Evolutionary conservation across 306 rosid species (phyloP), one percentile per base, ranked within the genome.

Genomic region (Glycine soja): DNA sequence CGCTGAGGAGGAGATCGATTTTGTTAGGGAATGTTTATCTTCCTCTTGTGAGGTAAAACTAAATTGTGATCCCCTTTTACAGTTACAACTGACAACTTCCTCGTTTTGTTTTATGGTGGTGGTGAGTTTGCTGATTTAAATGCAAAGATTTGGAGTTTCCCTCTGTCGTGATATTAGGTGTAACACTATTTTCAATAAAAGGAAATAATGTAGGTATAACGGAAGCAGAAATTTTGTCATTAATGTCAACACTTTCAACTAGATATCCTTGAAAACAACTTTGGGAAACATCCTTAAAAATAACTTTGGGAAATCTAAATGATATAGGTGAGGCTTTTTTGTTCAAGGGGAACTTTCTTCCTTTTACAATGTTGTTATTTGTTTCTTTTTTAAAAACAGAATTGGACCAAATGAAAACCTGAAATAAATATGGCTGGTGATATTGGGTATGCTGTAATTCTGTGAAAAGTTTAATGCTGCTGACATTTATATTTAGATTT

Each of bases 21-120:
- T 96, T 74, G 52, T 96, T 73, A 90, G 85, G 82, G 62, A 93
- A 68, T 72, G 90, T 63, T 88, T 96, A 75, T 88, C 97, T 85
- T 50, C 92, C 81, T 77, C 93, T 3, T 92, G 97, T 80, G 99
- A 96, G 98, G 99, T 96, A 89, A 42, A 72, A 68, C 80, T 19
- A 38, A 43, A 52, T 47, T 73, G 5, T 70, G 56, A 48, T 66
- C 5, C 5, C 72, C 48, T 6, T 62, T 3, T 24, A 24, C 2
- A 8, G 43, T 15, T 72, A 18, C 80, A 45, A 16, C 38, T n/a
- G n/a, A n/a, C n/a, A n/a, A 16, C 38, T 18, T 64, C 14, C 12
- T 66, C 54, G 15, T 52, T 68, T 75, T 12, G 8, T 14, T 24
- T 24, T 46, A 18, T 30, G 73, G 50, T 47, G 10, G 50, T 72